Conservation (phyloP, 192 early-diverging fungal species). For the Podila horticola region DNA sequence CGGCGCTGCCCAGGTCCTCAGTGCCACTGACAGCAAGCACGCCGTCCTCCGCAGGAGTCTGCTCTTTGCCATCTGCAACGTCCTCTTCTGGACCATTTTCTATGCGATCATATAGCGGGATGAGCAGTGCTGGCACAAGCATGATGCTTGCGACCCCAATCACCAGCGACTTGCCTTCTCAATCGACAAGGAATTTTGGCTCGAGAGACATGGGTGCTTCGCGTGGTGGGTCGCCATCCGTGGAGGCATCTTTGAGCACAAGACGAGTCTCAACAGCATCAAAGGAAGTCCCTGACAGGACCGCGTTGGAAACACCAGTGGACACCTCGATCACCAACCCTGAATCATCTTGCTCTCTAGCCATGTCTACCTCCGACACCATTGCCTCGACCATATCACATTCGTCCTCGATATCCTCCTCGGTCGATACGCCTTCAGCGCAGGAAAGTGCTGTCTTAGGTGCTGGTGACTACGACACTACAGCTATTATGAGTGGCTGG, state of each 20-base stretch:
- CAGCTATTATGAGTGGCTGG: not conserved
- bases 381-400: not conserved
- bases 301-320: not conserved
- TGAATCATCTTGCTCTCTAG: not conserved
- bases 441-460: not conserved
- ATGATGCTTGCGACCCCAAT: not conserved
- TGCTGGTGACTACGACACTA: not conserved
- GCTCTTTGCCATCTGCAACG: not conserved
- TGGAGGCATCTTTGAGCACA: too few relatives aligned
- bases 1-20: not conserved
- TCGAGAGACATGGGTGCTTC: not conserved
- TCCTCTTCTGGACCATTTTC: not conserved
- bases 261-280: not conserved
- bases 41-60: not conserved
- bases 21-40: not conserved
- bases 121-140: not conserved
- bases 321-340: not conserved
- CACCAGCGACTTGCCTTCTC: not conserved
- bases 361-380: not conserved
- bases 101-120: not conserved
- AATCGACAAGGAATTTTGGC: not conserved
- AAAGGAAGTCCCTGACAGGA: not conserved
- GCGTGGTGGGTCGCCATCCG: too few relatives aligned
- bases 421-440: not conserved
- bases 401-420: not conserved